Evolutionary conservation across 176 grass and related monocot species (phyloP).

Genomic region (Zizania latifolia): DNA sequence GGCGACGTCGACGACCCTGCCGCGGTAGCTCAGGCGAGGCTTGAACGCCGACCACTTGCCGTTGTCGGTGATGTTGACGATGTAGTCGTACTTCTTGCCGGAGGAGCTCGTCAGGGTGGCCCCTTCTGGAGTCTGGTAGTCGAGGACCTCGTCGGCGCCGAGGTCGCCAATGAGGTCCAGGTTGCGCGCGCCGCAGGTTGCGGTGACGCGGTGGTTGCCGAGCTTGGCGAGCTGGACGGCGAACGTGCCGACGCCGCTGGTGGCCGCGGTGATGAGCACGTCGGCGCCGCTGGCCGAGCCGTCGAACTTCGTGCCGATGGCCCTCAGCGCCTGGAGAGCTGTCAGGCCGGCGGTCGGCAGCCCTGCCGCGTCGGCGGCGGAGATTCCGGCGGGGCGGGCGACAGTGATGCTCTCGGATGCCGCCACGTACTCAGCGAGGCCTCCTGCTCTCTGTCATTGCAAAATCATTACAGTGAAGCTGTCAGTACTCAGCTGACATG

Average conservation of each 20-base stretch:
- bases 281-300: conserved; percentile 1
- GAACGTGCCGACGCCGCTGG: conserved; percentile 42
- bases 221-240: conserved; percentile 49
- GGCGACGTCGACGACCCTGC: background rate
- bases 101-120: conserved; percentile 20
- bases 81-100: conserved; percentile 39
- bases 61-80: background rate
- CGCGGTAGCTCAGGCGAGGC: background rate
- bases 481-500: no score
- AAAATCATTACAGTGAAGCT: no score
- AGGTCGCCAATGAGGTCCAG: conserved; percentile 27
- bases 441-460: conserved; percentile 16
- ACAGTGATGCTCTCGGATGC: conserved; percentile 15
- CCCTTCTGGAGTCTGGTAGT: conserved; percentile 41
- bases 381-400: conserved; percentile 6
- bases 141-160: conserved; percentile 50
- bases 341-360: conserved; percentile 31
- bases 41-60: background rate
- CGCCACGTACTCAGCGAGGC: conserved; percentile 42
- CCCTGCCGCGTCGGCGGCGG: conserved; percentile 26
- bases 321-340: conserved; percentile 28
- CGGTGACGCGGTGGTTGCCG: conserved; percentile 34
- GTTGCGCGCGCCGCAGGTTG: conserved; percentile 51
- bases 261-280: conserved; percentile 41
- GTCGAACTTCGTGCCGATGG: conserved; percentile 36